Evolutionary conservation across 2,329 filamentous ascomycete genomes (phyloP).

Genomic region (Fusarium sublunatum): DNA sequence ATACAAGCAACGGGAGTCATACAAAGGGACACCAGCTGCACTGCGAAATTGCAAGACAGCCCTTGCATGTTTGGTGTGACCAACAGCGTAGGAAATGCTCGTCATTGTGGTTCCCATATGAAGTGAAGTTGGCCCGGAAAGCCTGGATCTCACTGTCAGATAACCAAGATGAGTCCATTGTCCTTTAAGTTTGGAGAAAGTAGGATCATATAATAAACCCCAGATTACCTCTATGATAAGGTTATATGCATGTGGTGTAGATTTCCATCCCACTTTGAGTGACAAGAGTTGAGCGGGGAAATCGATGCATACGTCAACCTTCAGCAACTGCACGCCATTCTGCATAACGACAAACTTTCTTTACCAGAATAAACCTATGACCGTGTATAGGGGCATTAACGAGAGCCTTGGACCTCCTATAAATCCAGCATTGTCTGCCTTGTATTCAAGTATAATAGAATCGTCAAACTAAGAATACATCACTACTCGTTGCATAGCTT

Average conservation of each 20-base stretch:
- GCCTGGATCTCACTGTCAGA: constrained; percentile 20
- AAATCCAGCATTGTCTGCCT: constrained; percentile 6
- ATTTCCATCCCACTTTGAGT: constrained; percentile 8
- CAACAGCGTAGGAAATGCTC: constrained; percentile 63
- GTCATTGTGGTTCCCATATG: constrained; percentile 43
- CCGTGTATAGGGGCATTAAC: not conserved
- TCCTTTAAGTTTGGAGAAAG: not conserved
- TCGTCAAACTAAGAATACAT: constrained; percentile 19
- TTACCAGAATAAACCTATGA: not conserved
- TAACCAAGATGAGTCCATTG: constrained; percentile 26
- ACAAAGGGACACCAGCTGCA: constrained; percentile 68
- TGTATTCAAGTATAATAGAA: constrained; percentile 11
- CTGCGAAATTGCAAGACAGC: constrained; percentile 56
- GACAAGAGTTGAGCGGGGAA: constrained; percentile 27
- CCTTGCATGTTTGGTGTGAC: constrained; percentile 60
- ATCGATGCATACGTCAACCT: constrained; percentile 16
- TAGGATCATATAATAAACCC: not conserved
- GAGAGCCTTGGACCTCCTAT: not conserved
- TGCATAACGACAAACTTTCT: not conserved
- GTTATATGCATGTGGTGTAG: not conserved
- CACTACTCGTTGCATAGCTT: not conserved
- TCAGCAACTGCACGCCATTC: constrained; percentile 18
- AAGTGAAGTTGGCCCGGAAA: constrained; percentile 49
- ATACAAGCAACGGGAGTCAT: constrained; percentile 32
- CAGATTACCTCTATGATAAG: too few relatives aligned